These are phyloP conservation scores for Trichosporon faecale DNA, from an alignment of 1,284 basidiomycete genomes.

Conservation along the genomic window DNA sequence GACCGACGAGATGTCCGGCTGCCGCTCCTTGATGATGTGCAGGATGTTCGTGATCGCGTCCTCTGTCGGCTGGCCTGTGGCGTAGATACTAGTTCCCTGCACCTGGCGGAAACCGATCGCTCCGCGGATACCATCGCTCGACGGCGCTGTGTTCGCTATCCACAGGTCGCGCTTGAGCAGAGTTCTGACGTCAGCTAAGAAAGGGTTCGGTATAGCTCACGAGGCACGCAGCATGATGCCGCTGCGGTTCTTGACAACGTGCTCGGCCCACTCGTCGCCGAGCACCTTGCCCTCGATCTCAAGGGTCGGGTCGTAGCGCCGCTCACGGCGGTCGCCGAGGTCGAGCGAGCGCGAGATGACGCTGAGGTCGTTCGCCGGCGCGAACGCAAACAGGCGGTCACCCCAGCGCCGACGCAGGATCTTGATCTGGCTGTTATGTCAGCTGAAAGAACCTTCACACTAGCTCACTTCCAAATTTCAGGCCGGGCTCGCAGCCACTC, in stretches of 20 bases:
- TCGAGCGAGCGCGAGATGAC: slow-evolving; percentile 47
- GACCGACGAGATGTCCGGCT: slow-evolving; percentile 63
- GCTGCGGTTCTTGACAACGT: slow-evolving; percentile 87
- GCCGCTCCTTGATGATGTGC: slow-evolving; percentile 61
- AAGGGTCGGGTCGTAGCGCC: slow-evolving; percentile 62
- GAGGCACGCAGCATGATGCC: slow-evolving; percentile 88
- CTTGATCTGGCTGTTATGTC: slow-evolving; percentile 67
- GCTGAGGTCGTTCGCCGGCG: slow-evolving; percentile 81
- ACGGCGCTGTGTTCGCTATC: slow-evolving; percentile 66
- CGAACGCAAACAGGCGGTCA: slow-evolving; percentile 77
- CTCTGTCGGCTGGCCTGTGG: slow-evolving; percentile 80
- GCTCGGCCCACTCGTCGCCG: slow-evolving; percentile 90
- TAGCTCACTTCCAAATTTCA: slow-evolving; percentile 87
- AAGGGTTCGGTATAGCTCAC: slow-evolving; percentile 52
- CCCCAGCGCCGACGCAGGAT: slow-evolving; percentile 75
- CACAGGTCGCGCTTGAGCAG: slow-evolving; percentile 80
- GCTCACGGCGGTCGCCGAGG: slow-evolving; percentile 25
- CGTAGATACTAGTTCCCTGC: slow-evolving; percentile 78
- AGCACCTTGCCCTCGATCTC: slow-evolving; percentile 73
- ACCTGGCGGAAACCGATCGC: slow-evolving; percentile 93
- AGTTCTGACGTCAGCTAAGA: slow-evolving; percentile 15
- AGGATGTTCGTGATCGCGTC: slow-evolving; percentile 86
- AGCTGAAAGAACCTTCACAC: slow-evolving; percentile 11
- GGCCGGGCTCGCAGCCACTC: slow-evolving; percentile 83
- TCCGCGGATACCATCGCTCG: slow-evolving; percentile 69